These are phyloP conservation scores for Arachnopeziza araneosa DNA, from an alignment of 2,329 filamentous ascomycete genomes.

Conservation along the genomic window DNA sequence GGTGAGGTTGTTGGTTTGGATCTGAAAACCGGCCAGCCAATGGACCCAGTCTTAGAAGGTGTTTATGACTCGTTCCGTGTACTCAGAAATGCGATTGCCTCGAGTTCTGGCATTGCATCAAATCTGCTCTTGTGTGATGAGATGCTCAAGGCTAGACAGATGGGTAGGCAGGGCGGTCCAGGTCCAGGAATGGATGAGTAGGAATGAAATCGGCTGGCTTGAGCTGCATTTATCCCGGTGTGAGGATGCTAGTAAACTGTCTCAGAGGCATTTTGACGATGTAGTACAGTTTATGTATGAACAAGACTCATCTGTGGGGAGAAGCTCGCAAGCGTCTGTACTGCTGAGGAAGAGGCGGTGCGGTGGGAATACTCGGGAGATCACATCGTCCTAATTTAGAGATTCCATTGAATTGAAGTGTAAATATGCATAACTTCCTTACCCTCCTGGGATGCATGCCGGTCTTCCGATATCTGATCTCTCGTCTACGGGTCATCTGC, in stretches of 20 bases:
- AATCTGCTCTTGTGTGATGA: conserved; percentile 96
- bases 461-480: neutral
- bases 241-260: conserved; percentile 3
- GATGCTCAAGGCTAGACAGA: conserved; percentile 94
- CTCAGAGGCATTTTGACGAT: conserved; percentile 10
- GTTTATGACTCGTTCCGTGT: conserved; percentile 97
- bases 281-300: conserved; percentile 14
- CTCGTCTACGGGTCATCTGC: neutral
- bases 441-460: neutral
- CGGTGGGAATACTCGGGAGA: conserved; percentile 1
- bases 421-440: neutral
- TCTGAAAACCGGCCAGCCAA: conserved; percentile 79
- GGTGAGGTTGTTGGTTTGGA: conserved; percentile 85
- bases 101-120: conserved; percentile 88
- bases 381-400: neutral
- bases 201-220: neutral
- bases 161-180: conserved; percentile 63
- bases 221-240: conserved; percentile 1
- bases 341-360: conserved; percentile 7
- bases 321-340: conserved; percentile 14
- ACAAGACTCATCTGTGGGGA: conserved; percentile 16
- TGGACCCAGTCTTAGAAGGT: conserved; percentile 90
- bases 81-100: conserved; percentile 86
- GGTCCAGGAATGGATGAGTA: conserved; percentile 58
- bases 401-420: neutral